These are phyloP conservation scores for Bipolaris sorokiniana DNA, from an alignment of 2,329 filamentous ascomycete species.

Conservation along the genomic window DNA sequence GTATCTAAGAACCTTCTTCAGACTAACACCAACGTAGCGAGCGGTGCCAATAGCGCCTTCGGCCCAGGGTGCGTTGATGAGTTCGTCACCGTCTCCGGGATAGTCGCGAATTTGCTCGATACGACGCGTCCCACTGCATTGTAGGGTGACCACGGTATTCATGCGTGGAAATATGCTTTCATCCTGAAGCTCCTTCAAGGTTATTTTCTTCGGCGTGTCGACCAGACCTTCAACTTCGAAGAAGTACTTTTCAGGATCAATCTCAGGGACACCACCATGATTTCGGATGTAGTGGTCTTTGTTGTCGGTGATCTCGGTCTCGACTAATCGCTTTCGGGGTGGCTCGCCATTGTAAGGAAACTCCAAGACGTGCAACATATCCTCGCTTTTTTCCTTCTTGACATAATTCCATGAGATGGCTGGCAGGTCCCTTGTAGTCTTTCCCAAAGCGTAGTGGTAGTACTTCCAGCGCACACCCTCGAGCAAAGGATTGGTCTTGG, in stretches of 20 bases:
- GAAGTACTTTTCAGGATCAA: conserved; percentile 62
- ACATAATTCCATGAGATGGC: conserved; percentile 61
- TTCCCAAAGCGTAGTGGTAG: conserved; percentile 54
- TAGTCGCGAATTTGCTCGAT: conserved; percentile 72
- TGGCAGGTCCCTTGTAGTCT: conserved; percentile 53
- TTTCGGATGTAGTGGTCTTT: conserved; percentile 71
- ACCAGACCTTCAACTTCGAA: conserved; percentile 67
- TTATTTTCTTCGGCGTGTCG: conserved; percentile 62
- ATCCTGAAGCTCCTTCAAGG: conserved; percentile 65
- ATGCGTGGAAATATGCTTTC: conserved; percentile 66
- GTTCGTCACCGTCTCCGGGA: conserved; percentile 70
- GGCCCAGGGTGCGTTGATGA: conserved; percentile 51
- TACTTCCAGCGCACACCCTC: conserved; percentile 56
- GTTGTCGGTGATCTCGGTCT: conserved; percentile 67
- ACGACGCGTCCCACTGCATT: conserved; percentile 72
- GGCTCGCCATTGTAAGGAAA: conserved; percentile 58
- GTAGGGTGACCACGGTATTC: conserved; percentile 65
- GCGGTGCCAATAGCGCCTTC: conserved; percentile 71
- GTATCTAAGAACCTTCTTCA: conserved; percentile 73
- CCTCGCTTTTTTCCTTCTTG: conserved; percentile 52
- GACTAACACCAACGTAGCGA: conserved; percentile 65
- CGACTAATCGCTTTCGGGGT: conserved; percentile 59
- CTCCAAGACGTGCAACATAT: conserved; percentile 57
- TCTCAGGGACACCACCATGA: conserved; percentile 72
- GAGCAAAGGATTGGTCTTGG: conserved; percentile 53